These are phyloP conservation scores for Aspergillus nomiae DNA, from an alignment of 2,329 filamentous ascomycete species.

Conservation along the genomic window DNA sequence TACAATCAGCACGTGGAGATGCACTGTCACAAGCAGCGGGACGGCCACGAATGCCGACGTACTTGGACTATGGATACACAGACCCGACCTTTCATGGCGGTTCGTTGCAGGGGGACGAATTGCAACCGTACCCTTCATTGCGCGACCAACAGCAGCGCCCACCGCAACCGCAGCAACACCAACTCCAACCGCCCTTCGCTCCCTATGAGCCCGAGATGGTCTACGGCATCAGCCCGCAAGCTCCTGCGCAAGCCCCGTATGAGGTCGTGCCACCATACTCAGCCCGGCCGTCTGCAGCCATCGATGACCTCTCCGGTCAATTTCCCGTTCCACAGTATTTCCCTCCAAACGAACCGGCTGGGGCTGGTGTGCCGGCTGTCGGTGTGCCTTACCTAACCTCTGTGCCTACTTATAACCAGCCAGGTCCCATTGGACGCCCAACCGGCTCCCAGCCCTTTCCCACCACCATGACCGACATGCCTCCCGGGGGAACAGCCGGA, in stretches of 20 bases:
- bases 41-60: constrained; percentile 39
- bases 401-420: constrained; percentile 61
- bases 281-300: constrained; percentile 71
- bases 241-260: constrained; percentile 65
- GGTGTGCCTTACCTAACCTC: constrained; percentile 67
- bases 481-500: constrained; percentile 39
- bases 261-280: constrained; percentile 75
- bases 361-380: constrained; percentile 59
- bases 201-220: constrained; percentile 69
- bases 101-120: constrained; percentile 53
- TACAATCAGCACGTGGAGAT: constrained; percentile 37
- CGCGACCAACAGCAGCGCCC: constrained; percentile 53
- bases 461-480: constrained; percentile 54
- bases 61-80: constrained; percentile 56
- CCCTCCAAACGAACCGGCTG: constrained; percentile 63
- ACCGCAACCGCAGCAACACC: constrained; percentile 57
- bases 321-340: constrained; percentile 78
- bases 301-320: constrained; percentile 72
- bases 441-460: constrained; percentile 55
- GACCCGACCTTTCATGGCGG: constrained; percentile 53
- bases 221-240: constrained; percentile 73
- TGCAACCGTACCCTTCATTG: constrained; percentile 69
- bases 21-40: constrained; percentile 38
- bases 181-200: constrained; percentile 51
- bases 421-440: constrained; percentile 58